Evolutionary conservation across 2,329 filamentous ascomycete genomes (phyloP).

Genomic region (Didymosphaeria variabile): DNA sequence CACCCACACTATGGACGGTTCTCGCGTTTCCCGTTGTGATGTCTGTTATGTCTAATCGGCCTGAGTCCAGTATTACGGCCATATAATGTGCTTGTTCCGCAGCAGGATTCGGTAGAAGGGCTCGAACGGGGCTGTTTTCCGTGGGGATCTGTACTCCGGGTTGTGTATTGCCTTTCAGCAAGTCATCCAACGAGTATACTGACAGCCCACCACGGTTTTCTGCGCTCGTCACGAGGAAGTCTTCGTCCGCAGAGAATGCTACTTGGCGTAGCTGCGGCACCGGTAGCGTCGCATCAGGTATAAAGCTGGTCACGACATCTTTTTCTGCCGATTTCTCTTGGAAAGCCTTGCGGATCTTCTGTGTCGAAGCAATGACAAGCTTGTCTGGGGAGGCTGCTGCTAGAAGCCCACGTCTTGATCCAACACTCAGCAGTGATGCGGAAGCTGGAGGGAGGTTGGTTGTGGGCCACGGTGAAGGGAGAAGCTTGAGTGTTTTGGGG

Average conservation of each 20-base stretch:
- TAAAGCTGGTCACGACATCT: conserved; percentile 74
- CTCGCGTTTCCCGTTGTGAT: conserved; percentile 65
- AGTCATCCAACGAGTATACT: conserved; percentile 77
- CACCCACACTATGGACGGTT: conserved; percentile 73
- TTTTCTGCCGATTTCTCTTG: conserved; percentile 61
- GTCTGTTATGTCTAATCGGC: conserved; percentile 85
- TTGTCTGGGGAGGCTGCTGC: conserved; percentile 87
- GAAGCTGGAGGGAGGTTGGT: conserved; percentile 76
- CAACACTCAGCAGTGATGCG: conserved; percentile 84
- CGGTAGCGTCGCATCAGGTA: conserved; percentile 76
- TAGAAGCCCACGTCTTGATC: conserved; percentile 79
- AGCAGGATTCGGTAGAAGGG: conserved; percentile 82
- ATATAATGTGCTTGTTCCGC: conserved; percentile 76
- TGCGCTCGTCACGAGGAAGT: conserved; percentile 81
- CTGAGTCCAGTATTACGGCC: conserved; percentile 80
- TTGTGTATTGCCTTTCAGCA: conserved; percentile 69
- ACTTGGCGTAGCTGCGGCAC: conserved; percentile 86
- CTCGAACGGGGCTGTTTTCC: conserved; percentile 75
- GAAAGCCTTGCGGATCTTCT: conserved; percentile 80
- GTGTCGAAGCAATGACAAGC: conserved; percentile 78
- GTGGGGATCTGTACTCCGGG: conserved; percentile 80
- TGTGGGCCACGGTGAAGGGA: conserved; percentile 79
- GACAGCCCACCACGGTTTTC: conserved; percentile 83
- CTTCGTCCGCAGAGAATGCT: conserved; percentile 89
- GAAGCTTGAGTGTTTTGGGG: conserved; percentile 80